Evolutionary conservation across 495 filamentous ascomycete species (phyloP).

Genomic region (Lepraria neglecta): DNA sequence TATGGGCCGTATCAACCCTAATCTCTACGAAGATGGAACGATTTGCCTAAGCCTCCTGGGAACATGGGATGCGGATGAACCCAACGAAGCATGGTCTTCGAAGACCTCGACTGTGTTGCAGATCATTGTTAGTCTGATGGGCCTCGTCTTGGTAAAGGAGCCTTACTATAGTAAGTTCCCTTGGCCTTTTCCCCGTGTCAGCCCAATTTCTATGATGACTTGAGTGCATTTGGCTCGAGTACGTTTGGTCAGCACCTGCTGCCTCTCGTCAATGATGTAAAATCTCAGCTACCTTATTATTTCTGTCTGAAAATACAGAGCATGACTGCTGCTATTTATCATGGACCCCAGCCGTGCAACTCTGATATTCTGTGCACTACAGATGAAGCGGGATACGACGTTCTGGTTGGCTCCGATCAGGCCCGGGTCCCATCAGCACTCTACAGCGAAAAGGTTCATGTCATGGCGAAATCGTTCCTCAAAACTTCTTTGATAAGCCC

Average conservation of each 20-base stretch:
- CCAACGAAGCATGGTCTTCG: constrained; percentile 50
- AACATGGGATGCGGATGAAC: constrained; percentile 50
- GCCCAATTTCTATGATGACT: constrained; percentile 29
- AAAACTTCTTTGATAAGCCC: constrained; percentile 41
- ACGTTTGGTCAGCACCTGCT: constrained; percentile 27
- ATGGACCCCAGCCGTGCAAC: not conserved
- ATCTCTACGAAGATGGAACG: constrained; percentile 57
- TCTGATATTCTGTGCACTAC: constrained; percentile 13
- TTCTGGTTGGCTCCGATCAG: constrained; percentile 39
- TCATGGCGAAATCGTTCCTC: constrained; percentile 49
- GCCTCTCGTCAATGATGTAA: constrained; percentile 44
- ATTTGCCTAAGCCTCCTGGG: constrained; percentile 56
- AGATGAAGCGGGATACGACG: constrained; percentile 57
- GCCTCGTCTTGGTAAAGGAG: constrained; percentile 52
- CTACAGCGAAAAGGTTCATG: constrained; percentile 52
- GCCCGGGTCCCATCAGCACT: constrained; percentile 41
- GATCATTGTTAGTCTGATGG: constrained; percentile 54
- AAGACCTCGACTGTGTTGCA: constrained; percentile 49
- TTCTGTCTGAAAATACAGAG: constrained; percentile 29
- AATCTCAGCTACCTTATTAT: constrained; percentile 48
- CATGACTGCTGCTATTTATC: not conserved
- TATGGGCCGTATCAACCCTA: constrained; percentile 52
- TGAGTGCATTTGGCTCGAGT: constrained; percentile 56
- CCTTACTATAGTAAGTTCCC: constrained; percentile 55
- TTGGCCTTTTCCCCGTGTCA: not conserved